Percentiles rank a stretch among this genome's conserved stretches.
Conservation (phyloP, 192 early-diverging fungal species). For the Pecoramyces ruminantium region DNA sequence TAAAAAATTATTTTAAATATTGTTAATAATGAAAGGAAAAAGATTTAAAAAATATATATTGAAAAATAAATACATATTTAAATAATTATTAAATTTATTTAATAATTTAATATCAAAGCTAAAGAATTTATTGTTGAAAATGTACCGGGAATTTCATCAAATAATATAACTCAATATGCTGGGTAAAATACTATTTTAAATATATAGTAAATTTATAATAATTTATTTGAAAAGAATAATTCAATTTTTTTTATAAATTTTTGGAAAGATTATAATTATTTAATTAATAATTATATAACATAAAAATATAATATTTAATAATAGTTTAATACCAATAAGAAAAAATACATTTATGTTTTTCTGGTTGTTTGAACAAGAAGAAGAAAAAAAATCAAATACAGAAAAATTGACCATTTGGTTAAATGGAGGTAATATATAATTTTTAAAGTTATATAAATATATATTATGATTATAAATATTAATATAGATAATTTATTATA, state of each 20-base stretch:
- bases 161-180: neutral
- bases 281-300: neutral
- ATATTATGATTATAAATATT: neutral
- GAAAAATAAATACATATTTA: no score
- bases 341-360: slow-evolving; percentile 17
- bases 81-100: no score
- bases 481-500: neutral
- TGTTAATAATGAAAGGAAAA: no score
- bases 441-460: neutral
- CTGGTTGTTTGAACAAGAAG: slow-evolving; percentile 17
- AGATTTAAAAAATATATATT: no score
- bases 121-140: neutral
- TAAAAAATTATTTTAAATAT: no score
- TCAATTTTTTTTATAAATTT: no score
- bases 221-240: no score
- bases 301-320: neutral
- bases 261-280: no score
- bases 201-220: no score
- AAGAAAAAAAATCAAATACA: slow-evolving; percentile 2
- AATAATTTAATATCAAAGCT: neutral
- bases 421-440: slow-evolving; percentile 22
- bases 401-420: slow-evolving; percentile 39
- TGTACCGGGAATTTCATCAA: neutral
- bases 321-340: neutral
- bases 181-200: neutral